A percentile compares a stretch with the other conserved stretches of the same genome.
Conservation (phyloP, 2,329 filamentous ascomycete genomes). For the Penicillium sp. region DNA sequence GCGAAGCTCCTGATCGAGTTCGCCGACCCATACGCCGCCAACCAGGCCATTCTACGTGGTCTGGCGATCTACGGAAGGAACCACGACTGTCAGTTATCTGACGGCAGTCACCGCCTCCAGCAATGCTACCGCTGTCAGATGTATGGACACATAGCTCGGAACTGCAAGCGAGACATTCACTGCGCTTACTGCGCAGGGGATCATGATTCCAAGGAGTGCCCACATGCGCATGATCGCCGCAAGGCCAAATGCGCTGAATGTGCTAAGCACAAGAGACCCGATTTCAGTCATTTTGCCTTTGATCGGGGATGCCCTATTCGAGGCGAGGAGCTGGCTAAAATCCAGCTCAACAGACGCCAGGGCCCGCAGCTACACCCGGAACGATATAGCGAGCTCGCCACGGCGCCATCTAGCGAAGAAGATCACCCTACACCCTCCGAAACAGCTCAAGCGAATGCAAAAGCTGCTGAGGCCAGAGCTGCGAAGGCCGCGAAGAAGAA, state of each 20-base stretch:
- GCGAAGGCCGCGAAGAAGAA: not conserved
- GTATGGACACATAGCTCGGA: not conserved
- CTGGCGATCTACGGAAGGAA: not conserved
- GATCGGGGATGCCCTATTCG: not conserved
- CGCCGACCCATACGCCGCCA: not conserved
- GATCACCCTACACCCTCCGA: not conserved
- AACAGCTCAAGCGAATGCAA: not conserved
- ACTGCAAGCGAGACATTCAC: not conserved
- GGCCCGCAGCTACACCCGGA: not conserved
- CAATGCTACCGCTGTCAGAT: not conserved
- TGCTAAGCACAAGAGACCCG: not conserved
- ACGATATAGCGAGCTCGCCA: not conserved
- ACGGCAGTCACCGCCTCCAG: not conserved
- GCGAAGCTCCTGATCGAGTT: not conserved
- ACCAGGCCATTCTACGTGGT: not conserved
- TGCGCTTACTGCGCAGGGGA: not conserved
- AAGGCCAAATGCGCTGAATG: not conserved
- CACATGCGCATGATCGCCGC: not conserved
- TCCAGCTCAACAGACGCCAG: not conserved
- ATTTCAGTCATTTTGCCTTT: too few relatives aligned
- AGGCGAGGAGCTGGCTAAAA: not conserved
- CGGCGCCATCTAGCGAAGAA: not conserved
- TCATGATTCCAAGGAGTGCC: not conserved
- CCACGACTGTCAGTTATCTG: constrained; percentile 1
- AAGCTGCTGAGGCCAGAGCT: not conserved